phyloP scores from a whole-genome alignment of 2,329 filamentous ascomycete species.

The Fusarium austroafricanum region DNA sequence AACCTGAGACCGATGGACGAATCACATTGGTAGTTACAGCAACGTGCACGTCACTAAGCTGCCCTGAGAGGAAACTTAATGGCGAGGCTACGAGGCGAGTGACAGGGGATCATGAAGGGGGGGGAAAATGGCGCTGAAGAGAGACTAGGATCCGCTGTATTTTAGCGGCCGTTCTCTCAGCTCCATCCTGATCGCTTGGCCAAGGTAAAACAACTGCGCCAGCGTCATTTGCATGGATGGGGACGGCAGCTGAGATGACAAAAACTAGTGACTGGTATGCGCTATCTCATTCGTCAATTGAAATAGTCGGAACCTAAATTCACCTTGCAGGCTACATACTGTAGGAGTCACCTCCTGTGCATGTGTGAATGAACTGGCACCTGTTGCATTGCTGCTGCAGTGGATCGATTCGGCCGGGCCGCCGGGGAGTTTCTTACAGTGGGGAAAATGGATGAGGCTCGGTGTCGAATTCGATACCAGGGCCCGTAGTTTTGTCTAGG shows the following conservation, averaged over 20 bases:
- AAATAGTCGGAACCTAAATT: not conserved
- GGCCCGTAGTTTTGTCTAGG: not conserved
- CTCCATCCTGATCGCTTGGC: not conserved
- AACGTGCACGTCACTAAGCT: constrained; percentile 42
- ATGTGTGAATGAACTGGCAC: constrained; percentile 2
- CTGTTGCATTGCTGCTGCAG: not conserved
- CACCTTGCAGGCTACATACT: not conserved
- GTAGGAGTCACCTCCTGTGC: not conserved
- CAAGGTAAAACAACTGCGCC: not conserved
- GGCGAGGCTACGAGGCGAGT: not conserved
- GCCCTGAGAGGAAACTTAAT: constrained; percentile 25
- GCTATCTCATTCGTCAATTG: constrained; percentile 6
- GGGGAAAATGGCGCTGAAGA: constrained; percentile 15
- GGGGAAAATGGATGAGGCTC: constrained; percentile 17
- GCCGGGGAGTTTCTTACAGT: constrained; percentile 7
- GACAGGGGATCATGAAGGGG: constrained; percentile 2
- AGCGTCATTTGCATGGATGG: not conserved
- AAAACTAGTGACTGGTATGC: not conserved
- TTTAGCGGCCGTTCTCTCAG: constrained; percentile 30
- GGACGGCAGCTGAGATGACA: not conserved
- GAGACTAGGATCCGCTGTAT: constrained; percentile 14
- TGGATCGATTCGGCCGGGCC: constrained; percentile 7
- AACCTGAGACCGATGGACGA: constrained; percentile 30
- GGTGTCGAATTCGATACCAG: constrained; percentile 24
- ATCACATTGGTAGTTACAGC: constrained; percentile 15